phyloP scores from a whole-genome alignment of 805 yeast species.

The Candida ficus region DNA sequence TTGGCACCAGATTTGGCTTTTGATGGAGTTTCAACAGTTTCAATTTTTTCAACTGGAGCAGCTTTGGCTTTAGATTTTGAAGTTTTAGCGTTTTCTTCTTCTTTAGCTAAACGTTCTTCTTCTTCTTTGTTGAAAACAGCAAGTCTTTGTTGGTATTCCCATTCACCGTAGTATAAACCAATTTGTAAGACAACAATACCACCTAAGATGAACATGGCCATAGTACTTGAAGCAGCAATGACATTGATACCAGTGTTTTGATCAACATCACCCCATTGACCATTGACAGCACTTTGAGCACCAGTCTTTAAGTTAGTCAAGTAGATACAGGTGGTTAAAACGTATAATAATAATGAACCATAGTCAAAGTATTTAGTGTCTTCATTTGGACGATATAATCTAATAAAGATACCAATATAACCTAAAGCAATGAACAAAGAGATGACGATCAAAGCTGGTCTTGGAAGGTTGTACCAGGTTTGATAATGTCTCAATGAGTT shows the following conservation, averaged over 20 bases:
- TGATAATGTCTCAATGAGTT: constrained; percentile 69
- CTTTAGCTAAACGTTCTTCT: constrained; percentile 15
- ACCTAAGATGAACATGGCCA: constrained; percentile 61
- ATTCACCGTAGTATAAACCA: constrained; percentile 83
- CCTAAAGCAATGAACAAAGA: constrained; percentile 63
- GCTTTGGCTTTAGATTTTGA: constrained; percentile 1
- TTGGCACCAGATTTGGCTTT: constrained; percentile 1
- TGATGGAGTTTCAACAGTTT: not conserved
- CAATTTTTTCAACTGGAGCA: not conserved
- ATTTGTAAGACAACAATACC: constrained; percentile 85
- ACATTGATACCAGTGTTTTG: constrained; percentile 82
- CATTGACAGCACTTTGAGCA: constrained; percentile 56
- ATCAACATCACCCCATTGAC: constrained; percentile 93
- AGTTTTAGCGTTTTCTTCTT: constrained; percentile 2
- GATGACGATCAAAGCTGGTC: constrained; percentile 50
- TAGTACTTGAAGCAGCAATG: constrained; percentile 81
- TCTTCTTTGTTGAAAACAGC: constrained; percentile 28
- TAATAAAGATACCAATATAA: constrained; percentile 64
- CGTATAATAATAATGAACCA: constrained; percentile 69
- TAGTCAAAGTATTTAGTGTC: constrained; percentile 88
- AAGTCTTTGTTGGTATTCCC: constrained; percentile 43
- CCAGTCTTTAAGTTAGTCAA: constrained; percentile 85
- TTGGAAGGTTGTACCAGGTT: constrained; percentile 64
- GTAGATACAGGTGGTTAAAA: constrained; percentile 72
- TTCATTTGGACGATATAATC: constrained; percentile 81